Evolutionary conservation across 2,329 filamentous ascomycete genomes (phyloP).

Genomic region (Lasiodiplodia sp.): DNA sequence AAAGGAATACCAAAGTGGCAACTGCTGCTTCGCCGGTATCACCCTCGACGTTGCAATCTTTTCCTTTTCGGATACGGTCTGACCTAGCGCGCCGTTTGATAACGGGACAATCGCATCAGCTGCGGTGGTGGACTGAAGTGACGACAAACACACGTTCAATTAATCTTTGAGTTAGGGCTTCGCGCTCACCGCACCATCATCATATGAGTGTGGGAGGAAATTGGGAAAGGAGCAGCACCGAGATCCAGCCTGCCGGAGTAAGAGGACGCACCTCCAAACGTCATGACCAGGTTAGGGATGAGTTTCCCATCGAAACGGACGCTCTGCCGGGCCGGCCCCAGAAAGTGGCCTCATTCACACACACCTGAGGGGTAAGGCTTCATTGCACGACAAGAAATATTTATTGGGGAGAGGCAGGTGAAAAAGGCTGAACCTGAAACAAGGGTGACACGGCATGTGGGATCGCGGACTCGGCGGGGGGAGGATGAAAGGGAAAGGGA

Average conservation of each 20-base stretch:
- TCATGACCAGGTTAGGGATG: not conserved
- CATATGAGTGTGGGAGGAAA: not conserved
- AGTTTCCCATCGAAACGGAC: not conserved
- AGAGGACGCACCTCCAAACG: not conserved
- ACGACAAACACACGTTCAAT: not conserved
- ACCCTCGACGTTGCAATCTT: not conserved
- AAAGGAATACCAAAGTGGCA: not conserved
- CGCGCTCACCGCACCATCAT: not conserved
- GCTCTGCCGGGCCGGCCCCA: not conserved
- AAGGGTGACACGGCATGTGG: not conserved
- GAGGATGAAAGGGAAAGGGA: not conserved
- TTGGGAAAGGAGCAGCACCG: not conserved
- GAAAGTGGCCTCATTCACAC: no score
- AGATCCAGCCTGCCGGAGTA: not conserved
- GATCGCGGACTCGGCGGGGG: not conserved
- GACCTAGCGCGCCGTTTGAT: not conserved
- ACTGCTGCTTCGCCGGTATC: not conserved
- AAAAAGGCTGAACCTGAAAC: constrained; percentile 18
- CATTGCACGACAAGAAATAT: not conserved
- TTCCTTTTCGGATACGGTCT: not conserved
- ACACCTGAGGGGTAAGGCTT: no score
- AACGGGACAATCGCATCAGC: not conserved
- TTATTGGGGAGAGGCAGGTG: no score
- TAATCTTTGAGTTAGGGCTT: not conserved
- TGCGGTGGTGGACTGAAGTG: not conserved